Conservation (phyloP, 495 filamentous ascomycete species). For the Bryoglossum gracile region DNA sequence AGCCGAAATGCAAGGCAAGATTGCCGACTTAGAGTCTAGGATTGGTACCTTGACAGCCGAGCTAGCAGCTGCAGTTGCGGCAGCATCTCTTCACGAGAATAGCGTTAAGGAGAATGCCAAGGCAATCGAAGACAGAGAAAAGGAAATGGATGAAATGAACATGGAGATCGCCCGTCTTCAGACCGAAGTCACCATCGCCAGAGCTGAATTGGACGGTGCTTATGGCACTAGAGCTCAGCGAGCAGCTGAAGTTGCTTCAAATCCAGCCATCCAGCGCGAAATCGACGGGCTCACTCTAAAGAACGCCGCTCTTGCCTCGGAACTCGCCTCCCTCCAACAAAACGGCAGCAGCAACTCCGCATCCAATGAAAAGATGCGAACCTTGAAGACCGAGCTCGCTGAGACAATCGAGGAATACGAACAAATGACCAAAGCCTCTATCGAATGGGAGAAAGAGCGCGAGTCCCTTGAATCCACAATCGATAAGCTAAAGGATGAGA, state of each 20-base stretch:
- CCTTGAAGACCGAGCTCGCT: conserved; percentile 51
- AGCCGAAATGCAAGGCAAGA: conserved; percentile 25
- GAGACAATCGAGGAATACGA: conserved; percentile 83
- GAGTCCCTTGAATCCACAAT: conserved; percentile 67
- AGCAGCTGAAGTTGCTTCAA: conserved; percentile 64
- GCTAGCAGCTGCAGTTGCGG: conserved; percentile 30
- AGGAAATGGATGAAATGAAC: conserved; percentile 68
- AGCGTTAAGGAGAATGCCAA: conserved; percentile 15
- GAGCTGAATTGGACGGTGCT: conserved; percentile 90
- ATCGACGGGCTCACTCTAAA: conserved; percentile 54
- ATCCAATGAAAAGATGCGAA: conserved; percentile 50
- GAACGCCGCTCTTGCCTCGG: conserved; percentile 51
- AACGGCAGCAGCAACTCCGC: conserved; percentile 43
- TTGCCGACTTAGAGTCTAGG: conserved; percentile 26
- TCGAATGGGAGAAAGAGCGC: conserved; percentile 82
- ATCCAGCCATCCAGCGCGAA: conserved; percentile 58
- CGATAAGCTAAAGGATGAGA: conserved; percentile 61
- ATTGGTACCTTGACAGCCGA: conserved; percentile 30
- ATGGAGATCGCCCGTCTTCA: conserved; percentile 77
- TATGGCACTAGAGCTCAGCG: conserved; percentile 74
- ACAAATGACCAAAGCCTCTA: conserved; percentile 73
- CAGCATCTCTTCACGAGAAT: conserved; percentile 26
- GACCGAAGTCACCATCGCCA: conserved; percentile 85
- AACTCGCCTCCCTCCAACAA: conserved; percentile 48
- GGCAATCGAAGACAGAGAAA: conserved; percentile 34